A percentile compares a stretch with the other conserved stretches of the same genome.
These are phyloP conservation scores for Nyctanthes arbortristis DNA, from an alignment of 257 asterid species.

Conservation along the genomic window DNA sequence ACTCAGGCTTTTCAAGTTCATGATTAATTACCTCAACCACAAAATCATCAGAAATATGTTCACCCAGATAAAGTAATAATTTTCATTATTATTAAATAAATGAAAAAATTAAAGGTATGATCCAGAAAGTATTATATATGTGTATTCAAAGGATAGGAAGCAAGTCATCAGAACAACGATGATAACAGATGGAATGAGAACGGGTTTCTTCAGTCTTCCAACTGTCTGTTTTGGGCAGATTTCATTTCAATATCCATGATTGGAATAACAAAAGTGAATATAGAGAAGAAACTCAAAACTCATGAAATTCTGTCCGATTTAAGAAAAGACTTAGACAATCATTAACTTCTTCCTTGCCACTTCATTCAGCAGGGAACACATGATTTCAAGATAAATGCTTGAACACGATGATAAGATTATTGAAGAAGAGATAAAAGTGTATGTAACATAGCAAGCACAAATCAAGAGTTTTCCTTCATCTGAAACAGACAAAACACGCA, in stretches of 20 bases:
- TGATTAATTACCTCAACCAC: too few species aligned
- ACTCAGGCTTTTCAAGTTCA: too few species aligned
- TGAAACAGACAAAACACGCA: neutral
- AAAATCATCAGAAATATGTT: too few species aligned
- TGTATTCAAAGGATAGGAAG: too few species aligned
- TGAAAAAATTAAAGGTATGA: too few species aligned
- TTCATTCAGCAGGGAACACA: neutral
- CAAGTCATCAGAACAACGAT: slow-evolving; percentile 2
- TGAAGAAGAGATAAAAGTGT: neutral
- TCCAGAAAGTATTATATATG: too few species aligned
- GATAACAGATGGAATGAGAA: neutral
- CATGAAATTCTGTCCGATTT: neutral
- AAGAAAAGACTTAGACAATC: neutral
- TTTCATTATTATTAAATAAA: too few species aligned
- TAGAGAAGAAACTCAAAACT: neutral
- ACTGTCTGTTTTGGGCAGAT: neutral
- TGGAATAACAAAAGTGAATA: neutral
- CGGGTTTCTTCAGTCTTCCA: neutral
- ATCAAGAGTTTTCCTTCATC: neutral
- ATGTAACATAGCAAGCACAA: neutral
- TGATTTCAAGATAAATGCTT: neutral
- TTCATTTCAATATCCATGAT: neutral
- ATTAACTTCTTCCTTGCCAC: neutral
- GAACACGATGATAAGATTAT: neutral
- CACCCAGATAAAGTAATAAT: too few species aligned